A percentile compares a stretch with the other conserved stretches of the same genome.
Evolutionary conservation across 495 filamentous ascomycete genomes (phyloP).

Genomic region (Aspergillus incahuasiensis): DNA sequence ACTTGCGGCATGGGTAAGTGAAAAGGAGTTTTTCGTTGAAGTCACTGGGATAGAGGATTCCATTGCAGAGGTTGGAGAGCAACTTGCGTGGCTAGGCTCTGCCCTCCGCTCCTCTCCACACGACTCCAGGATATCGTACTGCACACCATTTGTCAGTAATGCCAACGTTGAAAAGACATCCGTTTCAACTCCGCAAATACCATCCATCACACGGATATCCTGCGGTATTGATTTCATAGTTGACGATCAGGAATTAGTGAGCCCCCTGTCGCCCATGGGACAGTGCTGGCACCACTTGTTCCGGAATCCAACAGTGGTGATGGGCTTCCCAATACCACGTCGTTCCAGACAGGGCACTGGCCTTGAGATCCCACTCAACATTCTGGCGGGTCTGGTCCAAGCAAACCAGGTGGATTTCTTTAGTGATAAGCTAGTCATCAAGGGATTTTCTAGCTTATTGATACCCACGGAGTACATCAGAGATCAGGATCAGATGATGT

Average conservation of each 20-base stretch:
- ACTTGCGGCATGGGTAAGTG: background rate
- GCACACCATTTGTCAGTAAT: background rate
- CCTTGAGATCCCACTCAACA: constrained; percentile 15
- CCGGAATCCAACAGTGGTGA: constrained; percentile 15
- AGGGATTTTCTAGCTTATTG: constrained; percentile 14
- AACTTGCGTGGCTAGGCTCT: constrained; percentile 20
- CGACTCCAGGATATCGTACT: background rate
- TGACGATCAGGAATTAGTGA: background rate
- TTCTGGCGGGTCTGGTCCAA: constrained; percentile 14
- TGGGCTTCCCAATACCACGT: constrained; percentile 14
- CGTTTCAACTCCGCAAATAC: too few relatives aligned
- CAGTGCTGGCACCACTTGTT: constrained; percentile 19
- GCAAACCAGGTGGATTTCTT: constrained; percentile 2
- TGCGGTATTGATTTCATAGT: background rate
- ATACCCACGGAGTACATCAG: constrained; percentile 1
- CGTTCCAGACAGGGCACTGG: background rate
- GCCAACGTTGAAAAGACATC: background rate
- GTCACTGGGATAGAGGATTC: constrained; percentile 7
- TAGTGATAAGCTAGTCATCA: constrained; percentile 1
- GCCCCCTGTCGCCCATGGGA: background rate
- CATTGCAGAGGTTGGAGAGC: constrained; percentile 18
- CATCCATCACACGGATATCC: too few relatives aligned
- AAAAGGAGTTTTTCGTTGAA: background rate
- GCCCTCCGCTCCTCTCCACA: constrained; percentile 16
- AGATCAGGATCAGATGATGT: background rate